These are phyloP conservation scores for Schizosaccharomyces versatilis DNA, from an alignment of 1,139 yeast species.

Conservation along the genomic window DNA sequence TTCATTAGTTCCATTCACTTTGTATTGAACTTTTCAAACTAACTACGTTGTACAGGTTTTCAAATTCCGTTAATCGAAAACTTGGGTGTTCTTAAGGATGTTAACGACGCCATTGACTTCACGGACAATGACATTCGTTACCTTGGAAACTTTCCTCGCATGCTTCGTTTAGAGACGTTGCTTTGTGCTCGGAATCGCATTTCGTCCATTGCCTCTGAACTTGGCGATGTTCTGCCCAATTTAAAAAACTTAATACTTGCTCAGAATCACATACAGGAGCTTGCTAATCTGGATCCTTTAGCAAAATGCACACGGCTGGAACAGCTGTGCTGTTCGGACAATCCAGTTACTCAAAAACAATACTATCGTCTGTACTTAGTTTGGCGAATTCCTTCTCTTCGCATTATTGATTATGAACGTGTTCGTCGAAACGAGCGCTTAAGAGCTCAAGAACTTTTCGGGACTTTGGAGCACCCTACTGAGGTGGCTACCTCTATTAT, in stretches of 20 bases:
- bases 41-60: constrained; percentile 14
- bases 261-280: constrained; percentile 28
- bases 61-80: constrained; percentile 25
- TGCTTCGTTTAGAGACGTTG: constrained; percentile 27
- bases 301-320: constrained; percentile 22
- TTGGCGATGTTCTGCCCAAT: constrained; percentile 24
- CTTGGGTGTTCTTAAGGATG: constrained; percentile 24
- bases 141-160: constrained; percentile 30
- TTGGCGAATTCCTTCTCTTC: constrained; percentile 40
- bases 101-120: constrained; percentile 36
- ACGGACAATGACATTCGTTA: constrained; percentile 41
- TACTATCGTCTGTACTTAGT: constrained; percentile 40
- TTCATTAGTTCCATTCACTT: not conserved
- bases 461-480: constrained; percentile 21
- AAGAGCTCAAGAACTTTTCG: constrained; percentile 27
- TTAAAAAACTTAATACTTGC: constrained; percentile 31
- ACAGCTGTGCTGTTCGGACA: constrained; percentile 34
- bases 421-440: constrained; percentile 35
- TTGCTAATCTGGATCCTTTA: constrained; percentile 25
- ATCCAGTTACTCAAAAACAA: constrained; percentile 33
- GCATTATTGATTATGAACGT: constrained; percentile 43
- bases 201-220: constrained; percentile 20
- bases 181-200: constrained; percentile 41
- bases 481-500: constrained; percentile 17
- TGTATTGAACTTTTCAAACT: not conserved